phyloP scores from a whole-genome alignment of 306 rosid species.

The Vigna nakashimae region DNA sequence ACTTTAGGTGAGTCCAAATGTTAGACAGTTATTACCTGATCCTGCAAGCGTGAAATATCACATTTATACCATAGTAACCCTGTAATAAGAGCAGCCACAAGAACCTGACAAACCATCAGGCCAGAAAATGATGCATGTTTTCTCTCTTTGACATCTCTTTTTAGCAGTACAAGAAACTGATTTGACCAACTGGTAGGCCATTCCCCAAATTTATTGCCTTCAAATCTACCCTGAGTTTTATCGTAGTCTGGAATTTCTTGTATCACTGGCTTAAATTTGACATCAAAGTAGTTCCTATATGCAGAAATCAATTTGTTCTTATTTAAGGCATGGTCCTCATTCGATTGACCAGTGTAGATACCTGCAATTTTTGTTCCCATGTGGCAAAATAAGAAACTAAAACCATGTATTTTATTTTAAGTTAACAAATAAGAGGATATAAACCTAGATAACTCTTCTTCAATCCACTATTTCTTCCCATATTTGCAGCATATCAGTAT shows the following conservation, averaged over 20 bases:
- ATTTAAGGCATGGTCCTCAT: slow-evolving; percentile 42
- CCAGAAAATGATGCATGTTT: slow-evolving; percentile 55
- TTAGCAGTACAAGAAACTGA: slow-evolving; percentile 58
- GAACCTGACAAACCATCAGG: slow-evolving; percentile 49
- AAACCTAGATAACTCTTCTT: background rate
- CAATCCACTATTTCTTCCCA: background rate
- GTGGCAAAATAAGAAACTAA: background rate
- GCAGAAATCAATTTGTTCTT: slow-evolving; percentile 48
- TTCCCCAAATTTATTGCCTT: slow-evolving; percentile 40
- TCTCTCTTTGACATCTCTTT: slow-evolving; percentile 64
- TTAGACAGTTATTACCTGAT: slow-evolving; percentile 50
- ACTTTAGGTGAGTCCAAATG: background rate
- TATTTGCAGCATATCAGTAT: background rate
- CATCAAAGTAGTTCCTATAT: slow-evolving; percentile 43
- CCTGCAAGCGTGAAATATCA: slow-evolving; percentile 54
- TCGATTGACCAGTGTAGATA: slow-evolving; percentile 39
- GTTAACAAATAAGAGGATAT: background rate
- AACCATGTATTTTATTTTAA: background rate
- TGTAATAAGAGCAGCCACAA: slow-evolving; percentile 48
- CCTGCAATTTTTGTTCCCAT: slow-evolving; percentile 42
- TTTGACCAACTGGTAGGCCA: slow-evolving; percentile 71
- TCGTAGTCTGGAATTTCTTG: slow-evolving; percentile 9
- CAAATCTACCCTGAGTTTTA: slow-evolving; percentile 21
- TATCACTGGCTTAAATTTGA: slow-evolving; percentile 42
- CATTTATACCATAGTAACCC: slow-evolving; percentile 68